Evolutionary conservation across 1,139 yeast species (phyloP), one percentile per base, ranked within the genome.

Genomic region (Diutina sp.): DNA sequence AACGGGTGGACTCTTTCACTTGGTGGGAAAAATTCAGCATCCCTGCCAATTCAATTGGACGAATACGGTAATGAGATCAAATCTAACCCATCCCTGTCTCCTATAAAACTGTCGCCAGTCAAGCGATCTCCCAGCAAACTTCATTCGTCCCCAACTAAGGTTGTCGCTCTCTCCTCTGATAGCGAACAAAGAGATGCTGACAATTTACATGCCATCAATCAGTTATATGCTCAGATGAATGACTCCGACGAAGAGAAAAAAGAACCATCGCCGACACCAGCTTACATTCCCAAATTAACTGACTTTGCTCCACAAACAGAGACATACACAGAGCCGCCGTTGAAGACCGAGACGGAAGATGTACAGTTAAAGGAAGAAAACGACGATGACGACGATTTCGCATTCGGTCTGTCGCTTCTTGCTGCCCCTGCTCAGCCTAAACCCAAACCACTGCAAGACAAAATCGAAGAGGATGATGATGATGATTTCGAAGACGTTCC

Each of bases 1-100:
- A 85, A 84, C 61, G 99, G 99, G 0, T 93, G 95, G 91, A 83
- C 95, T 0, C 71, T 95, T 51, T 83, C 95, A 0, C 73, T 93
- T 55, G 79, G 75, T 2, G 73, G 65, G 1, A 67, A 72, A 4
- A 74, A 70, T 6, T 66, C 61, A 3, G 74, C 71, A 29, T 65
- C 70, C 0, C 72, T 74, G 38, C 82, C 85, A 0, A 75, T 81
- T 52, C 65, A 69, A 2, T 58, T 80, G 25, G 82, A 77, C 56
- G 78, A 72, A 28, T 70, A 67, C 28, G 55, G 55, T 21, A 51
- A 51, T 30, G 54, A 51, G n/a, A 38, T 32, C 18, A 51, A 16
- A 18, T 35, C 41, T 3, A 35, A 35, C n/a, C n/a, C 41, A 4
- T 35, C 41, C 41, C 41, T 35, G 41, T 35, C 41, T 35, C 41